Evolutionary conservation across 129 eudicot species (phyloP).

Genomic region (Chrysanthemum makinoi): DNA sequence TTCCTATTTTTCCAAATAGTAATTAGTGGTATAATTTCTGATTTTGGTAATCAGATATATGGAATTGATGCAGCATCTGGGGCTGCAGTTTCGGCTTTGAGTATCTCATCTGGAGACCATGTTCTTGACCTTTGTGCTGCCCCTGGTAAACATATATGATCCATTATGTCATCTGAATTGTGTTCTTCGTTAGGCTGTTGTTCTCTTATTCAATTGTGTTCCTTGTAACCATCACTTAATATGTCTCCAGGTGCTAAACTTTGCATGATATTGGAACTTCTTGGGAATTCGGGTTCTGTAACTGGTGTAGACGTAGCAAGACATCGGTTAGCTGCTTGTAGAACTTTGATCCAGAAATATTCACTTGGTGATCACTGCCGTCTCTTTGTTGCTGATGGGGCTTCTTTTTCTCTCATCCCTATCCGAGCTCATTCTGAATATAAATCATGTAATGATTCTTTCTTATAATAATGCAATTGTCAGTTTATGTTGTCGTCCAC

Average conservation of each 20-base stretch:
- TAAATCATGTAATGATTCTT: conserved; percentile 35
- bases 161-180: neutral
- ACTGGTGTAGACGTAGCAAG: conserved; percentile 93
- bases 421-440: conserved; percentile 34
- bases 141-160: conserved; percentile 52
- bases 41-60: conserved; percentile 50
- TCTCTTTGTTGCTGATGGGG: conserved; percentile 94
- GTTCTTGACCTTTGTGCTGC: conserved; percentile 97
- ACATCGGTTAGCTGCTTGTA: conserved; percentile 93
- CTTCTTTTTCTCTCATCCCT: conserved; percentile 70
- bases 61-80: conserved; percentile 98
- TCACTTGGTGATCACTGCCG: conserved; percentile 80
- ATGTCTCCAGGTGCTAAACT: conserved; percentile 80
- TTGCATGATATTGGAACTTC: conserved; percentile 85
- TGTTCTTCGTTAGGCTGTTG: neutral
- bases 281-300: conserved; percentile 85
- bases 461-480: neutral
- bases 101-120: conserved; percentile 63
- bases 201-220: neutral
- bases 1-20: too few species aligned
- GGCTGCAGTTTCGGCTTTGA: conserved; percentile 83
- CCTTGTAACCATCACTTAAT: conserved; percentile 6
- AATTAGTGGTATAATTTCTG: too few species aligned
- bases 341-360: conserved; percentile 80
- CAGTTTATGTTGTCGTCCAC: too few species aligned